Base-by-base conservation (phyloP, 352 stramenopile species). In the Elongisporangium anandrum region DNA sequence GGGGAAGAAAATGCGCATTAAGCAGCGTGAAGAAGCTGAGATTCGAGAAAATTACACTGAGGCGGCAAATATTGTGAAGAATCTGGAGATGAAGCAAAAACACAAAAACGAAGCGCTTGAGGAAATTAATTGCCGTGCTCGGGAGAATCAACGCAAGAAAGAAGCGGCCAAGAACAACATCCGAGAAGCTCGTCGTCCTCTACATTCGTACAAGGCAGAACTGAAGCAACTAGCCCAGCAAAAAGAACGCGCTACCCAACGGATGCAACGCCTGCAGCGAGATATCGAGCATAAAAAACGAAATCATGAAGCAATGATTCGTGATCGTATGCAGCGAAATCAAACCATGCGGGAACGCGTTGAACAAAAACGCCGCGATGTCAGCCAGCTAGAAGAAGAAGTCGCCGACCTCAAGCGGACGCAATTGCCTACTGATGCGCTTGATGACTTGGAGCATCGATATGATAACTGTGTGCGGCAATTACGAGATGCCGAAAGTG, bases 121-220 rank as follows among this genome's bases (percentile, higher is more conserved):
- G 34, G 64, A 73, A 22, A 65, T 87, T 4, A 85, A 75, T n/a
- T 57, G 52, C 0, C 69, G 73, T 1, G 73, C 75, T 19, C 66
- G 58, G 0, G 70, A 77, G 10, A 77, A 79, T 29, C 75, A 79
- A 41, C 69, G 69, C 17, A 63, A 75, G 20, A 79, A 87, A 49
- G 70, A 84, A 51, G 65, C 77, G 8, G 68, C 72, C 13, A 87
- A 90, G 60, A 74, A 85, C 26, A 65, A 60, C 13, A 91, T 92
- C 16, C 77, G 77, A 17, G 80, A 92, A 61, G 75, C 79, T 0
- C 70, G 77, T 13, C 77, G 79, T 1, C 85, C 85, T 13, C 59
- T 92, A 29, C 80, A 92, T 50, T 65, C 69, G 8, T 81, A 84
- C 63, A 84, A 90, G 23, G 80, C 80, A 0, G 81, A 92, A 50